Conservation (phyloP, 495 filamentous ascomycete genomes). For the Xylaria scruposa region DNA sequence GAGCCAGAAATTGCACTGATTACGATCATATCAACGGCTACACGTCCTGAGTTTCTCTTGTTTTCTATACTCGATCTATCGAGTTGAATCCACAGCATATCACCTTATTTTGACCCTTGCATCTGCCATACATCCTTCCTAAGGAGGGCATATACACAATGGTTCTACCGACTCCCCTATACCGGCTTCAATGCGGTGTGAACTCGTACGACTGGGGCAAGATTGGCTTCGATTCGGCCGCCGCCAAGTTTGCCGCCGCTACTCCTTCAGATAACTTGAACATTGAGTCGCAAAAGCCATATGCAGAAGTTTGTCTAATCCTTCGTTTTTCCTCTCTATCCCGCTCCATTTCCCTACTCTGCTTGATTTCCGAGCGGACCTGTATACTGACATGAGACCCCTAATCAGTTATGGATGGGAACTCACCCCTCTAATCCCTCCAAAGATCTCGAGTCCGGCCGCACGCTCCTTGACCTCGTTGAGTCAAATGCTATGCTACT, state of each 20-base stretch:
- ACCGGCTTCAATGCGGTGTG: conserved; percentile 92
- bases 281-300: conserved; percentile 82
- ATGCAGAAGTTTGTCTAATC: conserved; percentile 73
- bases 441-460: conserved; percentile 81
- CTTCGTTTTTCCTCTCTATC: not conserved
- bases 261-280: conserved; percentile 73
- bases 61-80: not conserved
- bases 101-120: not conserved
- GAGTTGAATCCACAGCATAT: not conserved
- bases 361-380: not conserved
- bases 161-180: conserved; percentile 79
- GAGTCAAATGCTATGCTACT: conserved; percentile 86
- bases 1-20: not conserved
- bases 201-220: conserved; percentile 99
- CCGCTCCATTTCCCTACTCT: not conserved
- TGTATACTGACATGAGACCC: conserved; percentile 8
- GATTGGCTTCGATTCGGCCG: conserved; percentile 78
- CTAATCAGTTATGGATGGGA: conserved; percentile 87
- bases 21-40: not conserved
- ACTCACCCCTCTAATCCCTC: conserved; percentile 96
- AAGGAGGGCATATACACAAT: conserved; percentile 32
- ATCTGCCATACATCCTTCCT: conserved; percentile 27
- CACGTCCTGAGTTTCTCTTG: not conserved
- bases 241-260: conserved; percentile 78
- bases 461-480: conserved; percentile 87